These are phyloP conservation scores for Corymbia maculata DNA, from an alignment of 345 rosid genomes.

Conservation along the genomic window DNA sequence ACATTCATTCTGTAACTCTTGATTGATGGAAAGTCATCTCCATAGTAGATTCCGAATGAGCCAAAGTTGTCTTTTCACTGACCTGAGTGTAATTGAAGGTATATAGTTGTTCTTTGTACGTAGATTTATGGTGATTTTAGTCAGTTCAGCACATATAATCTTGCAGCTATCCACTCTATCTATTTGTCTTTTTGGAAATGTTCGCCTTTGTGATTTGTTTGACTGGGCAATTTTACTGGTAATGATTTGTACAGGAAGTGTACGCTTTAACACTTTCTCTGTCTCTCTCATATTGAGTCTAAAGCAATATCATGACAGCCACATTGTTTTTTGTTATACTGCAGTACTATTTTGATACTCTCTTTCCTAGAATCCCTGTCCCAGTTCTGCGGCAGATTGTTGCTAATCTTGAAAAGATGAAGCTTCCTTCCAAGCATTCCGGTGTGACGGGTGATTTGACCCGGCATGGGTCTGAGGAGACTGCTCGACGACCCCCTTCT, in stretches of 20 bases:
- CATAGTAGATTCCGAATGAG: background rate
- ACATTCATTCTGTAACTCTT: background rate
- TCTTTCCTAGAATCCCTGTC: conserved; percentile 95
- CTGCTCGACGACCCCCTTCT: conserved; percentile 96
- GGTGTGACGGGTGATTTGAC: conserved; percentile 76
- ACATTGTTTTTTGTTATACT: background rate
- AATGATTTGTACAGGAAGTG: background rate
- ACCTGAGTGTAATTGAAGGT: background rate
- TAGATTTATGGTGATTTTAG: background rate
- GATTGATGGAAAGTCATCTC: background rate
- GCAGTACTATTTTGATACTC: conserved; percentile 97
- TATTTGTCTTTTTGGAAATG: background rate
- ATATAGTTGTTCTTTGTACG: background rate
- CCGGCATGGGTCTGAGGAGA: conserved; percentile 86
- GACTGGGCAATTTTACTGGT: background rate
- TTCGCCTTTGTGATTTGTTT: background rate
- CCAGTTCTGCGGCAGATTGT: conserved; percentile 82
- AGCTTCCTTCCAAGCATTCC: conserved; percentile 64
- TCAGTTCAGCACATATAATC: background rate
- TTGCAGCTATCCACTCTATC: background rate
- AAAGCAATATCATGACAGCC: background rate
- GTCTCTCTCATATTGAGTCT: background rate
- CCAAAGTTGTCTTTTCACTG: background rate
- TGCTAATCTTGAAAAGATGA: conserved; percentile 87
- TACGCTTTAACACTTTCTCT: background rate